These are phyloP conservation scores for Albophoma yamanashiensis DNA, from an alignment of 2,329 filamentous ascomycete genomes.

Conservation along the genomic window DNA sequence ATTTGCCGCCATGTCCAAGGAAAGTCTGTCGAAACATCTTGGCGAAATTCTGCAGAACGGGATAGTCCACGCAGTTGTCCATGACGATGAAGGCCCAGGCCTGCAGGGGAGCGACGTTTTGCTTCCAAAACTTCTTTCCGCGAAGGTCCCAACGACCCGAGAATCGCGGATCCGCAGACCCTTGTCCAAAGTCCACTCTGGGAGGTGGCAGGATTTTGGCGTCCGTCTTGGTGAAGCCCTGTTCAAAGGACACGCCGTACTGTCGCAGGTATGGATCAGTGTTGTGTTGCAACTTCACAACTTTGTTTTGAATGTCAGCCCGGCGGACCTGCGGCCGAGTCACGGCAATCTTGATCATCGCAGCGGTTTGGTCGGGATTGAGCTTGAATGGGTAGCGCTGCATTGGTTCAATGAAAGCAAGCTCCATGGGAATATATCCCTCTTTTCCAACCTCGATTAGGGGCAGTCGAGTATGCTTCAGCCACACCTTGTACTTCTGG, in stretches of 20 bases:
- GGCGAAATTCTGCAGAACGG: conserved; percentile 18
- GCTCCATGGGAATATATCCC: conserved; percentile 51
- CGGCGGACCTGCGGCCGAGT: conserved; percentile 62
- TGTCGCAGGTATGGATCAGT: conserved; percentile 60
- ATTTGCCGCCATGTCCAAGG: conserved; percentile 37
- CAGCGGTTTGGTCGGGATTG: conserved; percentile 52
- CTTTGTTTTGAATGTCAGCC: conserved; percentile 42
- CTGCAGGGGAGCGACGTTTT: conserved; percentile 51
- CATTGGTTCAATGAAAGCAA: conserved; percentile 39
- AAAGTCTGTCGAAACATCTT: conserved; percentile 34
- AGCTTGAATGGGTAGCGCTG: conserved; percentile 56
- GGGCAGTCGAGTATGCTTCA: conserved; percentile 39
- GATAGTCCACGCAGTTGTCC: conserved; percentile 37
- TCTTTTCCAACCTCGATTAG: conserved; percentile 45
- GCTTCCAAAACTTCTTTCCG: conserved; percentile 59
- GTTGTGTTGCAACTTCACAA: conserved; percentile 54
- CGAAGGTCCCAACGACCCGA: conserved; percentile 81
- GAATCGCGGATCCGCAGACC: conserved; percentile 45
- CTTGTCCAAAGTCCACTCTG: conserved; percentile 54
- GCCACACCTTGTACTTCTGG: conserved; percentile 39
- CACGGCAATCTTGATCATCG: conserved; percentile 93
- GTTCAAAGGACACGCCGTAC: conserved; percentile 64
- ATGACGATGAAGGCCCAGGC: conserved; percentile 70
- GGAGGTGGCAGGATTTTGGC: conserved; percentile 65
- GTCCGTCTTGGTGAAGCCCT: conserved; percentile 52